Conservation (phyloP, 2,329 filamentous ascomycete genomes). For the Xylariaceae sp. region DNA sequence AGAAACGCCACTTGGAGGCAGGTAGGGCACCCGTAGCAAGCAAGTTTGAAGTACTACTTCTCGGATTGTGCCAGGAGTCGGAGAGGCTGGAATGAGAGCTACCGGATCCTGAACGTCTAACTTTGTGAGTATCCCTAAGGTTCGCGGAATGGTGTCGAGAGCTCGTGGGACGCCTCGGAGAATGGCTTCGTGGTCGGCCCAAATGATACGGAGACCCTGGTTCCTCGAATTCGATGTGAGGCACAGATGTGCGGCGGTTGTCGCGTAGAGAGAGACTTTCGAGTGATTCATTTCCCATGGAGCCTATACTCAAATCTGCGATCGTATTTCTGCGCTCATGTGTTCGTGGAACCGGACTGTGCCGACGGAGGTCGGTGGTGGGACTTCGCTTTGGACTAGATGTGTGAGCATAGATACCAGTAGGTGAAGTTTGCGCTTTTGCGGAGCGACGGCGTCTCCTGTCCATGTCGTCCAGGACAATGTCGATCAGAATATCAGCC, state of each 20-base stretch:
- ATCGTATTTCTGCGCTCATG: conserved; percentile 45
- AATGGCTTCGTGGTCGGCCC: conserved; percentile 66
- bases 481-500: conserved; percentile 81
- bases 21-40: conserved; percentile 67
- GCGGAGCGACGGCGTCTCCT: conserved; percentile 82
- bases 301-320: conserved; percentile 51
- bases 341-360: conserved; percentile 63
- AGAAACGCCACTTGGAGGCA: conserved; percentile 86
- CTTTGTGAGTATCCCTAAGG: conserved; percentile 63
- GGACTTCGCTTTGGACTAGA: conserved; percentile 58
- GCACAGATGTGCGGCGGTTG: conserved; percentile 41
- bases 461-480: conserved; percentile 95
- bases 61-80: conserved; percentile 57
- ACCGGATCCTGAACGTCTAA: conserved; percentile 81
- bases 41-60: conserved; percentile 75
- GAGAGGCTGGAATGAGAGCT: conserved; percentile 82
- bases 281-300: conserved; percentile 50
- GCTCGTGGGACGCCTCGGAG: conserved; percentile 69
- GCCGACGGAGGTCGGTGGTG: conserved; percentile 61
- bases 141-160: conserved; percentile 68
- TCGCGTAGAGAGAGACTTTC: conserved; percentile 35
- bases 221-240: conserved; percentile 45
- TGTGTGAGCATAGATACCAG: conserved; percentile 58
- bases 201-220: conserved; percentile 40
- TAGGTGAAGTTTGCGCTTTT: conserved; percentile 76